A percentile compares a stretch with the other conserved stretches of the same genome.
Evolutionary conservation across 805 yeast genomes (phyloP).

Genomic region (Tetrapisispora iriomotensis): DNA sequence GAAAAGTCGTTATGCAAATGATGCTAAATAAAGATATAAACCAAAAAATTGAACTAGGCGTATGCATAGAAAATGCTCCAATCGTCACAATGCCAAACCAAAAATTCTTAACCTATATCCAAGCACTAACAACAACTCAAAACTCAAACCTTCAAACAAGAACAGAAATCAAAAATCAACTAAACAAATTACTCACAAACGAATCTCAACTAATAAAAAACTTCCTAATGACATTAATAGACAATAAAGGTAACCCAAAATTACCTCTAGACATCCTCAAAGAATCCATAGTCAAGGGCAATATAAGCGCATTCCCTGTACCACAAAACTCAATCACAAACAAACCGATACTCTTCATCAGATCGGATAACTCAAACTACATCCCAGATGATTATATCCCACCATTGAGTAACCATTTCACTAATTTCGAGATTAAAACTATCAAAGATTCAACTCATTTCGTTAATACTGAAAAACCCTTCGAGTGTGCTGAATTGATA

Average conservation of each 20-base stretch:
- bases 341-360: conserved; percentile 62
- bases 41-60: conserved; percentile 43
- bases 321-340: conserved; percentile 29
- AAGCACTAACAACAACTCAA: no score
- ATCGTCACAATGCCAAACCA: conserved; percentile 51
- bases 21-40: conserved; percentile 54
- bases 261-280: conserved; percentile 67
- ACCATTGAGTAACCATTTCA: conserved; percentile 67
- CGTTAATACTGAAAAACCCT: conserved; percentile 81
- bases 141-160: conserved; percentile 14
- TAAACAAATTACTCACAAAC: background rate
- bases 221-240: conserved; percentile 48
- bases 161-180: background rate
- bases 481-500: conserved; percentile 55
- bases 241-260: conserved; percentile 17
- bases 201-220: conserved; percentile 46
- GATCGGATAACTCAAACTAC: conserved; percentile 69
- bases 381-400: conserved; percentile 76
- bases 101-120: no score
- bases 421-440: conserved; percentile 62
- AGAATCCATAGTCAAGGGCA: conserved; percentile 51
- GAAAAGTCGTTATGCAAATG: conserved; percentile 84
- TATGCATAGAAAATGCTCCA: conserved; percentile 88
- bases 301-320: conserved; percentile 66
- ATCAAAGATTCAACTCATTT: conserved; percentile 79